Evolutionary conservation across 805 yeast genomes (phyloP), one percentile per base, ranked within the genome.

Genomic region (Huiozyma naganishii): DNA sequence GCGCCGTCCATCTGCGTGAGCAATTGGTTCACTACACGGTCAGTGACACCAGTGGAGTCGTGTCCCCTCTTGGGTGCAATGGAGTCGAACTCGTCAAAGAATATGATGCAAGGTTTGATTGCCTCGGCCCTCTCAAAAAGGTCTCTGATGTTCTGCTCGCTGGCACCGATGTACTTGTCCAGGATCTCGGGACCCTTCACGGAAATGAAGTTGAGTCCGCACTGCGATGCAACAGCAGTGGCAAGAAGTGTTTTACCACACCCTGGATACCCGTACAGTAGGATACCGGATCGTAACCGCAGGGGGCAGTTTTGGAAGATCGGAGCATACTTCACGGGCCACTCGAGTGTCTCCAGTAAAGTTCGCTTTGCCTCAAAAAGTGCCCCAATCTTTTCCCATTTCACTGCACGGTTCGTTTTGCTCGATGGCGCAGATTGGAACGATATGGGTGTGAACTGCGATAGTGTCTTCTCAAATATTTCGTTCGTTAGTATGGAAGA

Each of bases 1-100:
- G 97, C 97, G 67, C 98, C 98, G 63, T 92, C 98, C 95, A 92
- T 89, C 60, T 92, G 97, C 0, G 98, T 92, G 54, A 92, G 73
- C 77, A 92, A 76, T 59, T 92, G 98, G 64, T 92, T 92, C 27
- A 92, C 98, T 36, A 92, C 96, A 53, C 98, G 74, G 61, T 92
- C 98, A 3, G 97, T 92, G 4, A 92, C 97, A 45, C 97, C 97
- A 0, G 97, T 89, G 1, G 95, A 85, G 59, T 90, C 98, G 56
- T 89, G 97, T 2, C 97, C 97, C 72, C 97, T 80, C 60, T 89
- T 89, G 0, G 97, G 97, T 0, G 97, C 97, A 57, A 92, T 87
- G 0, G 97, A 88, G 54, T 90, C 97, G 61, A 90, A 89, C 58
- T 90, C 97, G 64, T 90, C 97, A 62, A 90, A 89, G 59, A 90